A percentile compares a stretch with the other conserved stretches of the same genome.
phyloP scores from a whole-genome alignment of 1,139 yeast genomes.

The Yamadazyma diddensiae region DNA sequence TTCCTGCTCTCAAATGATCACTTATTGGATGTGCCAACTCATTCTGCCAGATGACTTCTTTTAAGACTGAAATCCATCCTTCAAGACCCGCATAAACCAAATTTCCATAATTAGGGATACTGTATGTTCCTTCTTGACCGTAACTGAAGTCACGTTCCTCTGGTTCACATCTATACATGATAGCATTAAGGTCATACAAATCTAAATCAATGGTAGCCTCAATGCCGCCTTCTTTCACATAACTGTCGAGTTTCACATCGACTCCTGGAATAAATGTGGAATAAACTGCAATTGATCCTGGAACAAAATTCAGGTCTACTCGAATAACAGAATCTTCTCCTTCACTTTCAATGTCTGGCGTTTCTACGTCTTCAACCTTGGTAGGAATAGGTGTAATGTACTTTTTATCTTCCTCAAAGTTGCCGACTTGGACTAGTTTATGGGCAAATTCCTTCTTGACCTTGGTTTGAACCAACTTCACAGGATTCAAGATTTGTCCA shows the following conservation, averaged over 20 bases:
- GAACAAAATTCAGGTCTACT: slow-evolving; percentile 60
- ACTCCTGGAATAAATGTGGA: slow-evolving; percentile 66
- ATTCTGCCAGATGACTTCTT: slow-evolving; percentile 61
- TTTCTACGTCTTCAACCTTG: slow-evolving; percentile 49
- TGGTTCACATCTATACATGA: slow-evolving; percentile 75
- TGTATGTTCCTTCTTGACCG: slow-evolving; percentile 71
- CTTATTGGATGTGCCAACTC: slow-evolving; percentile 83
- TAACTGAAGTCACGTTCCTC: slow-evolving; percentile 83
- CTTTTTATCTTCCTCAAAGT: slow-evolving; percentile 37
- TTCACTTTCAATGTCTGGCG: slow-evolving; percentile 38
- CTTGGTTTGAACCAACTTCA: slow-evolving; percentile 61
- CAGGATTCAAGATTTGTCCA: slow-evolving; percentile 57
- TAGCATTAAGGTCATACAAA: slow-evolving; percentile 69
- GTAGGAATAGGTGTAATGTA: slow-evolving; percentile 64
- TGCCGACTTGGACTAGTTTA: slow-evolving; percentile 53
- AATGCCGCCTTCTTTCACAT: slow-evolving; percentile 68
- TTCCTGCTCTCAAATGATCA: slow-evolving; percentile 74
- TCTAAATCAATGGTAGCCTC: slow-evolving; percentile 63
- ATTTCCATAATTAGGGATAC: slow-evolving; percentile 68
- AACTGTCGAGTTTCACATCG: slow-evolving; percentile 54
- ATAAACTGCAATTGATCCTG: slow-evolving; percentile 86
- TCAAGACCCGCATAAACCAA: slow-evolving; percentile 87
- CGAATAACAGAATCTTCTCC: slow-evolving; percentile 48
- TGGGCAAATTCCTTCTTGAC: slow-evolving; percentile 63
- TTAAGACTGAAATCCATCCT: slow-evolving; percentile 82